Percentiles rank a stretch among this genome's conserved stretches.
Evolutionary conservation across 805 yeast species (phyloP).

Genomic region (Danielia oregonensis): DNA sequence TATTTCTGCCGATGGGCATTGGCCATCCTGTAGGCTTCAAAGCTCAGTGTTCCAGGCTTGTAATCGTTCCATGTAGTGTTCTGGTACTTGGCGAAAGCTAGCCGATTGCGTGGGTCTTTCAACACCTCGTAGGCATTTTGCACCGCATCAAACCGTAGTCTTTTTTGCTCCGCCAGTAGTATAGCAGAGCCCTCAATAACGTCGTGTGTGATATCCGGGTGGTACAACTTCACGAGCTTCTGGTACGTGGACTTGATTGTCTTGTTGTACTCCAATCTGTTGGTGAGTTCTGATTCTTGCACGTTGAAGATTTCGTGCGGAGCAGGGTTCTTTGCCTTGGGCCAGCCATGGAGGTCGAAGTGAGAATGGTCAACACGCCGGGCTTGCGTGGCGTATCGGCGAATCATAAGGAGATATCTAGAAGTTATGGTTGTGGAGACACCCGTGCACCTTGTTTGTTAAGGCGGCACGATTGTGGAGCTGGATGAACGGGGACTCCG

Average conservation of each 20-base stretch:
- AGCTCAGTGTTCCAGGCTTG: slow-evolving; percentile 19
- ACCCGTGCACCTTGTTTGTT: not conserved
- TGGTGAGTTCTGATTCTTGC: slow-evolving; percentile 33
- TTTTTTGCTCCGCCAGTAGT: slow-evolving; percentile 30
- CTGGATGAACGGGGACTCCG: not conserved
- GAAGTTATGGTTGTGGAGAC: not conserved
- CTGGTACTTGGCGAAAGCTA: slow-evolving; percentile 25
- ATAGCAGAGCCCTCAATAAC: slow-evolving; percentile 26
- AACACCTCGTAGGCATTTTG: slow-evolving; percentile 37
- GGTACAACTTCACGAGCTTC: slow-evolving; percentile 64
- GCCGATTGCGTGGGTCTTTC: slow-evolving; percentile 52
- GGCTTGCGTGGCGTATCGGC: slow-evolving; percentile 20
- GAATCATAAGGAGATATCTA: slow-evolving; percentile 3
- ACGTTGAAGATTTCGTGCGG: slow-evolving; percentile 64
- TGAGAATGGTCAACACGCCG: slow-evolving; percentile 19
- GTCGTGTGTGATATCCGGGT: slow-evolving; percentile 59
- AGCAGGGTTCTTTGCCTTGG: slow-evolving; percentile 49
- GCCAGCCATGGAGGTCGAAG: slow-evolving; percentile 49
- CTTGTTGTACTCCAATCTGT: slow-evolving; percentile 48
- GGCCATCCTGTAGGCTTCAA: slow-evolving; percentile 36
- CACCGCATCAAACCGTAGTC: slow-evolving; percentile 28
- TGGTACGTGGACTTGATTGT: slow-evolving; percentile 33
- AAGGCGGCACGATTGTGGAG: not conserved
- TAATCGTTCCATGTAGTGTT: slow-evolving; percentile 27
- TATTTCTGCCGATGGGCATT: slow-evolving; percentile 34